A percentile compares a stretch with the other conserved stretches of the same genome.
phyloP scores from a whole-genome alignment of 2,329 filamentous ascomycete species.

The Aspergillus sp. region DNA sequence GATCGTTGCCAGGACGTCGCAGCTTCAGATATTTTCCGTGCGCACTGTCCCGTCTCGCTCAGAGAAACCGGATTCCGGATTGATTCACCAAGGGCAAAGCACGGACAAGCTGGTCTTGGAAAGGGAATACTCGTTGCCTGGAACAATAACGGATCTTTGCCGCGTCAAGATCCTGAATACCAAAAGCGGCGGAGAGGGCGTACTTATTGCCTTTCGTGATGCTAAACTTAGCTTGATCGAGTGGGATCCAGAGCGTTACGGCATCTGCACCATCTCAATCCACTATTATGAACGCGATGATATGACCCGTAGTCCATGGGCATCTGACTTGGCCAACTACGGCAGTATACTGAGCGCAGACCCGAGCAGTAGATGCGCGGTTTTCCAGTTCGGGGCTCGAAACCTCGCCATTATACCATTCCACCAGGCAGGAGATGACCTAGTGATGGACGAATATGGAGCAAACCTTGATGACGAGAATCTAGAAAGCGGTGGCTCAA shows the following conservation, averaged over 20 bases:
- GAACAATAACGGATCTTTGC: constrained; percentile 81
- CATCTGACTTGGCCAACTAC: constrained; percentile 73
- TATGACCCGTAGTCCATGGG: constrained; percentile 80
- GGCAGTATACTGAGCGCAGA: constrained; percentile 85
- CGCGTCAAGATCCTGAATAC: constrained; percentile 74
- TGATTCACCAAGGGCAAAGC: constrained; percentile 64
- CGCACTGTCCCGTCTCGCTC: constrained; percentile 60
- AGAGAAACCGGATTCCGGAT: constrained; percentile 39
- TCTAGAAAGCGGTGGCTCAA: constrained; percentile 48
- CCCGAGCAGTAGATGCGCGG: constrained; percentile 88
- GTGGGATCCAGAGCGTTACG: constrained; percentile 83
- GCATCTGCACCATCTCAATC: constrained; percentile 86
- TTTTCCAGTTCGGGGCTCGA: constrained; percentile 86
- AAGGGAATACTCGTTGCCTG: constrained; percentile 80
- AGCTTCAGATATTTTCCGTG: constrained; percentile 87
- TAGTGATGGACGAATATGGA: constrained; percentile 91
- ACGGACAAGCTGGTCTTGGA: constrained; percentile 81
- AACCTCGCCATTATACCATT: constrained; percentile 95
- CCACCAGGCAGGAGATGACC: constrained; percentile 80
- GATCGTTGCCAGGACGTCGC: constrained; percentile 86
- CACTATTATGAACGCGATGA: constrained; percentile 99
- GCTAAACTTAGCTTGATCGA: constrained; percentile 92
- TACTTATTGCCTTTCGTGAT: constrained; percentile 84
- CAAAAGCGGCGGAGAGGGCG: constrained; percentile 78
- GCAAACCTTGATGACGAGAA: constrained; percentile 75